Evolutionary conservation across 202 grass and related monocot genomes (phyloP), one percentile per base, ranked within the genome.

Genomic region (Elaeis oleifera): DNA sequence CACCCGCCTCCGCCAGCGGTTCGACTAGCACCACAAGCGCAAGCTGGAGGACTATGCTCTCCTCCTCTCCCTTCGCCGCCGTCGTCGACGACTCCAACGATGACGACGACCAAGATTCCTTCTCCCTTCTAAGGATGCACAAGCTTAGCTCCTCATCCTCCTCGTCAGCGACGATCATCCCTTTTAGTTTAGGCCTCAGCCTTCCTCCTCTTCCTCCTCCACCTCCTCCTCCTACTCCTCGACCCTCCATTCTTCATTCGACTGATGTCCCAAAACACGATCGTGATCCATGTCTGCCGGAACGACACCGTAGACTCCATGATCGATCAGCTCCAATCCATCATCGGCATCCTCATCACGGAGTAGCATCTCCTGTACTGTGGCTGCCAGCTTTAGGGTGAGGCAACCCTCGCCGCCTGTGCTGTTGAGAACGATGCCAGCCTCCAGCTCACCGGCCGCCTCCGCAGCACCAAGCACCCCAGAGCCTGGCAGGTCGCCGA

Each of bases 191-290:
- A 59, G 54, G 26, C 16, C 29, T 11, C 25, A 26, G 21, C 52
- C 32, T 53, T n/a, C 50, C 18, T 32, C 27, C 36, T 15, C 65
- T 5, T 49, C 20, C 20, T 0, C 20, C 20, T 20, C 20, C 20
- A 20, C 54, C 24, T 52, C 61, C 18, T 32, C 27, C 36, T 14
- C 70, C 7, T 52, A 36, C 31, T 52, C 61, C 13, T 71, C 53
- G 48, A 50, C 28, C 49, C 9, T 80, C 26, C 85, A 99, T 44
- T 99, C 85, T 99, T 99, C 62, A 83, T 99, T 9, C 88, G 94
- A 26, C 74, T 77, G 49, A 86, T 77, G 13, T 78, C 83, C n/a
- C 84, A 82, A n/a, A 78, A 64, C 61, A 99, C 85, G 68, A 71
- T 94, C 59, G 80, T 84, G 59, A 77, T 99, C 61, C 88, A 89